phyloP scores from a whole-genome alignment of 805 yeast species.

The Candida easanensis region DNA sequence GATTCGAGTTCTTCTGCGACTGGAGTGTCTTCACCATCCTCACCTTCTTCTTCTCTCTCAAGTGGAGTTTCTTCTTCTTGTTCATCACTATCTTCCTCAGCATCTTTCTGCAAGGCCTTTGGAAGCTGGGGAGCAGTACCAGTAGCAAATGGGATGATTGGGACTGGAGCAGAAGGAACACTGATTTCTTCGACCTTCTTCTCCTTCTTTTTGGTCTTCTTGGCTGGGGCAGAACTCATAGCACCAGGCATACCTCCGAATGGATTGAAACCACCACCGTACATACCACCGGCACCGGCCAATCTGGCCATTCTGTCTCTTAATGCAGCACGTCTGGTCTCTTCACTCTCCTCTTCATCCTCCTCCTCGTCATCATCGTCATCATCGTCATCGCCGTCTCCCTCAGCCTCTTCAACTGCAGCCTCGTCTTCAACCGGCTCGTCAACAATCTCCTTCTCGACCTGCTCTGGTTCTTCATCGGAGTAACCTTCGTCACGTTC shows the following conservation, averaged over 20 bases:
- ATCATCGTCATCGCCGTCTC: constrained; percentile 28
- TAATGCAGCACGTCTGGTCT: constrained; percentile 67
- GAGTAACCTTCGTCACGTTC: constrained; percentile 38
- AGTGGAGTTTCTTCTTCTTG: too few species aligned
- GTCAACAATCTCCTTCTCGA: constrained; percentile 1
- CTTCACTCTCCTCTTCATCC: constrained; percentile 58
- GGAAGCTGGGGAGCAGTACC: constrained; percentile 28
- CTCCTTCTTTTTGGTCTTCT: constrained; percentile 25
- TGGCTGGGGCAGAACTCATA: constrained; percentile 26
- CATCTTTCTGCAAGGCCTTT: constrained; percentile 15
- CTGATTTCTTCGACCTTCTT: constrained; percentile 14
- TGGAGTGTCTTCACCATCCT: constrained; percentile 3
- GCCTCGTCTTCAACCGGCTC: constrained; percentile 18
- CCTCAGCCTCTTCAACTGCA: constrained; percentile 22
- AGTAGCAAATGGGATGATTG: constrained; percentile 50
- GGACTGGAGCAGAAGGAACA: constrained; percentile 39
- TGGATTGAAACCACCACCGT: constrained; percentile 39
- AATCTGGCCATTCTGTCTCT: constrained; percentile 96
- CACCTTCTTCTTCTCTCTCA: constrained; percentile 8
- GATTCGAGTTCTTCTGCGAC: constrained; percentile 11
- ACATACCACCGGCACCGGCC: constrained; percentile 72
- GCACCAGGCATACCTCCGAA: constrained; percentile 38
- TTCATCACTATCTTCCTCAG: too few species aligned
- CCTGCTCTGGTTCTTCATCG: constrained; percentile 26
- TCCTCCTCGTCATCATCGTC: constrained; percentile 29